phyloP scores from a whole-genome alignment of 225 moss, liverwort and hornwort species.

The Ulota crispa region DNA sequence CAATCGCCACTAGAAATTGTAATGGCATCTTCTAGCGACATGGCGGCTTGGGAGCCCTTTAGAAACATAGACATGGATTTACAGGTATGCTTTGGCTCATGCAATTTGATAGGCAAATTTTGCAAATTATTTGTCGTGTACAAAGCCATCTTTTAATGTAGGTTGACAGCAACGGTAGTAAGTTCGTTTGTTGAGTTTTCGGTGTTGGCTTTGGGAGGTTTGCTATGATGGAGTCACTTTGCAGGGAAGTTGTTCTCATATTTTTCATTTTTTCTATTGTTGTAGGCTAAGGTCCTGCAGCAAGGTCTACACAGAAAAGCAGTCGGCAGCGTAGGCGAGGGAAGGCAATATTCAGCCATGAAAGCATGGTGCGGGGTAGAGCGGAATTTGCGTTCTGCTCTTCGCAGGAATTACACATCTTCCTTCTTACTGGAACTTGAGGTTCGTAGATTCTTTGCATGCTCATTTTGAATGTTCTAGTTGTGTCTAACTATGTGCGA shows the following conservation, averaged over 20 bases:
- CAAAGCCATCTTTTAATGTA: not conserved
- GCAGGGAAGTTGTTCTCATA: not conserved
- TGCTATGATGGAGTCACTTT: not conserved
- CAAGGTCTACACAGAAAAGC: constrained; percentile 43
- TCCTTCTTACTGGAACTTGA: constrained; percentile 75
- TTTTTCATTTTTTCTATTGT: constrained; percentile 2
- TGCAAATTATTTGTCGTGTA: not conserved
- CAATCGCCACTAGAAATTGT: constrained; percentile 75
- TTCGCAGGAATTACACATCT: constrained; percentile 77
- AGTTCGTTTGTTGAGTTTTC: not conserved
- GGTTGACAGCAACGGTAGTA: not conserved
- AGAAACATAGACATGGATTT: constrained; percentile 95
- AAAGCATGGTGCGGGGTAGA: constrained; percentile 89
- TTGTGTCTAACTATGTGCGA: not conserved
- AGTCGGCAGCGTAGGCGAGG: constrained; percentile 27
- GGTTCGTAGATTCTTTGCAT: constrained; percentile 39
- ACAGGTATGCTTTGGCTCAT: constrained; percentile 54
- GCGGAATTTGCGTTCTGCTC: constrained; percentile 66
- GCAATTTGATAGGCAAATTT: not conserved
- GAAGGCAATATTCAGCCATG: constrained; percentile 63
- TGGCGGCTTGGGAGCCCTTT: constrained; percentile 91
- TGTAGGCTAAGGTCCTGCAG: constrained; percentile 76
- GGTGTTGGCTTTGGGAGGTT: not conserved
- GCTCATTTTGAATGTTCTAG: not conserved
- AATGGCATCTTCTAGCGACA: constrained; percentile 56